Evolutionary conservation across 192 early-diverging fungal genomes (phyloP), one percentile per base, ranked within the genome.

Genomic region (Paraglomus occultum): DNA sequence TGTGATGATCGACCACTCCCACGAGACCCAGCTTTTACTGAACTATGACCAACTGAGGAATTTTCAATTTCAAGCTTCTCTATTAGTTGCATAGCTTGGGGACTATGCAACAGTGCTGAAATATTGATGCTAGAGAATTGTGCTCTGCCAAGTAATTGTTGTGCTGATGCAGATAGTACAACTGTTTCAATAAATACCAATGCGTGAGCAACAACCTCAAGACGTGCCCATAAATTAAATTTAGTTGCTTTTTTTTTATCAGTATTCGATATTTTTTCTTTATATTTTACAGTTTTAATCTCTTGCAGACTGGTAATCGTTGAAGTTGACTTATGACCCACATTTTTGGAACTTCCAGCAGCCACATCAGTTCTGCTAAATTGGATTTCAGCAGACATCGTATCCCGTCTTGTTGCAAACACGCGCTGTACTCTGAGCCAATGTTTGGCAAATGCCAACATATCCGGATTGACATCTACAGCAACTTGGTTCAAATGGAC

Each of bases 381-480:
- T 45, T 62, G 63, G 11, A 12, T 69, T 39, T 17, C 47, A 59
- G 23, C 45, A 46, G 76, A 78, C 15, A 81, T 17, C n/a, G 58
- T 53, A 45, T 57, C 48, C 1, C 78, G 59, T 48, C 77, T 82
- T 0, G 79, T 71, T 1, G 73, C 74, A 40, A 84, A 87, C 8
- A 84, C 77, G 15, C 85, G 75, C 42, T 87, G 83, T 9, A 87
- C 80, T 23, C 73, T 76, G 1, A 87, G 70, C 71, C 84, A 83
- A 61, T 87, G 85, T 52, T 79, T 67, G 0, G 79, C 79, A 67
- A 87, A 84, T 2, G 85, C 84, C 4, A 87, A 64, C 31, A 87
- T 71, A 10, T 75, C 73, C 1, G 85, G 85, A 60, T 85, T 82
- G 17, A 76, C 76, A 52, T 76, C 72, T 15, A 84, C 57, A 14